Percentiles rank a stretch among this genome's conserved stretches.
These are phyloP conservation scores for Pythium apleroticum DNA, from an alignment of 352 stramenopile species.

Conservation along the genomic window DNA sequence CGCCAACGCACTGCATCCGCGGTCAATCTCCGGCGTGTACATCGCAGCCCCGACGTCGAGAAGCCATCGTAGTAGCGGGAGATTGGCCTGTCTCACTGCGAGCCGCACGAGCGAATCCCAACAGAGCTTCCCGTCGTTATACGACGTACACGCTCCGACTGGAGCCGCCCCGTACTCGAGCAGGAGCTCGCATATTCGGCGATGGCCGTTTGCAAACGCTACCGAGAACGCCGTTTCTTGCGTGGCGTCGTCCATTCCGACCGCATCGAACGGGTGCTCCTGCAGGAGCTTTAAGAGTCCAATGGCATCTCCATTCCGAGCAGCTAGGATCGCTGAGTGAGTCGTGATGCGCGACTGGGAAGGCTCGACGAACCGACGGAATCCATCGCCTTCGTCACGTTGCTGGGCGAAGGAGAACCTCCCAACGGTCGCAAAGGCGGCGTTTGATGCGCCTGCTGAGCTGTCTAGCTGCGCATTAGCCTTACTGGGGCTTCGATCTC, in stretches of 20 bases:
- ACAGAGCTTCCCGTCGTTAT: neutral
- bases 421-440: too few species aligned
- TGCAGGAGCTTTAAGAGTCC: neutral
- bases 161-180: neutral
- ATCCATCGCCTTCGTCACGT: too few species aligned
- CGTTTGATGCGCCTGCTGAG: too few species aligned
- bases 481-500: too few species aligned
- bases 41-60: neutral
- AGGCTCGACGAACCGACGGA: neutral
- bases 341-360: neutral
- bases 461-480: too few species aligned
- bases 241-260: neutral
- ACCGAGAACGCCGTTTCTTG: neutral
- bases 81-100: too few species aligned
- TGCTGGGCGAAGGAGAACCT: too few species aligned
- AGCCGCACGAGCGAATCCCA: neutral
- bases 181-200: neutral
- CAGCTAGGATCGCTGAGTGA: neutral
- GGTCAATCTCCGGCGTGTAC: neutral
- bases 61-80: too few species aligned
- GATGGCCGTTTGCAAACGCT: neutral
- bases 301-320: neutral
- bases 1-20: neutral
- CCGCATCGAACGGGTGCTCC: neutral
- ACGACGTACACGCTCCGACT: neutral